These are phyloP conservation scores for Combretum micranthum DNA, from an alignment of 345 rosid genomes.

Conservation along the genomic window DNA sequence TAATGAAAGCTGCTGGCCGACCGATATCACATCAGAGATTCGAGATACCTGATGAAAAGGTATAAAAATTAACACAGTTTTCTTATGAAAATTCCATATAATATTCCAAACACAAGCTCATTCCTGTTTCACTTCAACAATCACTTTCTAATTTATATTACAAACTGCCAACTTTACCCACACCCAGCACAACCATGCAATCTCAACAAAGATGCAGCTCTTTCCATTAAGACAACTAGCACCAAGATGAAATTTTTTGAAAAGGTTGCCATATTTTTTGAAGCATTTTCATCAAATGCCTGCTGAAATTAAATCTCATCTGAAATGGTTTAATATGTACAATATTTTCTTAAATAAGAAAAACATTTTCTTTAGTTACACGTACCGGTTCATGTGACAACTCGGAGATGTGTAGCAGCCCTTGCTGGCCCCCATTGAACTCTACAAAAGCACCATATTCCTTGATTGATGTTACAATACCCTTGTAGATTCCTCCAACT, in stretches of 20 bases:
- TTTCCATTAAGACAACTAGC: too few species aligned
- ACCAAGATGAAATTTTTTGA: neutral
- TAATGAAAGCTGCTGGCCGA: conserved; percentile 71
- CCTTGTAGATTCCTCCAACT: conserved; percentile 82
- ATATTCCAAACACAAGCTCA: conserved; percentile 1
- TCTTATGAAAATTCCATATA: neutral
- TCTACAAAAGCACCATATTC: conserved; percentile 98
- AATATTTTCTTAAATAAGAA: neutral
- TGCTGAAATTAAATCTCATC: neutral
- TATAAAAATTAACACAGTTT: neutral
- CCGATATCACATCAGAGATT: conserved; percentile 67
- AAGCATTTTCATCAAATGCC: neutral
- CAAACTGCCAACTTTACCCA: neutral
- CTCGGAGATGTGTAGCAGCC: conserved; percentile 88
- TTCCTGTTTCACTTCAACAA: neutral
- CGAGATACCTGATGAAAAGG: conserved; percentile 56
- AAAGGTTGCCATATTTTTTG: neutral
- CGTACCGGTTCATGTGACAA: conserved; percentile 86
- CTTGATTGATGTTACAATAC: conserved; percentile 77
- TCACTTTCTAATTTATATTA: neutral
- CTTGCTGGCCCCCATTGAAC: conserved; percentile 95
- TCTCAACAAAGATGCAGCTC: too few species aligned
- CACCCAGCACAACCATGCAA: too few species aligned
- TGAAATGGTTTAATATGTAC: neutral
- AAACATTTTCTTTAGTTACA: neutral